phyloP scores from a whole-genome alignment of 345 rosid species.

The Linum trigynum region DNA sequence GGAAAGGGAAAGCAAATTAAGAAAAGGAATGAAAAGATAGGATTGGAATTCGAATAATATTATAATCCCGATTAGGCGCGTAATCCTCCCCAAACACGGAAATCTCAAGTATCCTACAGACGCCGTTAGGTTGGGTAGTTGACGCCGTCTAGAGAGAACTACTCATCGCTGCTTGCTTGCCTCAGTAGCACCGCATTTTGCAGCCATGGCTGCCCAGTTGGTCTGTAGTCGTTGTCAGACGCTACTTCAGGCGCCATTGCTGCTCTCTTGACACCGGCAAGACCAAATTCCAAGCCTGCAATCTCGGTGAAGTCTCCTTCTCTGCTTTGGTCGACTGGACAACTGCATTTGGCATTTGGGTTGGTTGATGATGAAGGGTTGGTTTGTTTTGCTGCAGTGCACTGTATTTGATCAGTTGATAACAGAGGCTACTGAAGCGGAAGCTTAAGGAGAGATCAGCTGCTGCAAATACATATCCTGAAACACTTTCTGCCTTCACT shows the following conservation, averaged over 20 bases:
- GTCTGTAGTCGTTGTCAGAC: constrained; percentile 20
- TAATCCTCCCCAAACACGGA: too few relatives aligned
- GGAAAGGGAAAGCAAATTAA: too few relatives aligned
- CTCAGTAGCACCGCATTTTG: neutral
- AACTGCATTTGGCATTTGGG: neutral
- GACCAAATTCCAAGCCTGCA: constrained; percentile 20
- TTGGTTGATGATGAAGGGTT: neutral
- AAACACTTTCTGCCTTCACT: constrained; percentile 19
- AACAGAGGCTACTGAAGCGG: constrained; percentile 13
- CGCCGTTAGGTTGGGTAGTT: too few relatives aligned
- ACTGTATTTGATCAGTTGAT: constrained; percentile 29
- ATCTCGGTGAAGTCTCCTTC: neutral
- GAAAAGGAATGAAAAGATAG: too few relatives aligned
- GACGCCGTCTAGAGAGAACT: neutral
- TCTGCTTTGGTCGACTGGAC: neutral
- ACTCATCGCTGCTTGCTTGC: neutral
- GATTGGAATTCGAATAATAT: too few relatives aligned
- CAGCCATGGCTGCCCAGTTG: constrained; percentile 1
- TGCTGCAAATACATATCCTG: constrained; percentile 14
- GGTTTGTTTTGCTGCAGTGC: constrained; percentile 14
- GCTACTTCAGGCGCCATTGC: constrained; percentile 25
- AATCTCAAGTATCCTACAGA: too few relatives aligned
- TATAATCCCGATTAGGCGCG: too few relatives aligned
- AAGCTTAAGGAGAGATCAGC: constrained; percentile 12
- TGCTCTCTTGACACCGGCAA: constrained; percentile 27